phyloP scores from a whole-genome alignment of 352 stramenopile species.

The Aphanomyces cochlioides region DNA sequence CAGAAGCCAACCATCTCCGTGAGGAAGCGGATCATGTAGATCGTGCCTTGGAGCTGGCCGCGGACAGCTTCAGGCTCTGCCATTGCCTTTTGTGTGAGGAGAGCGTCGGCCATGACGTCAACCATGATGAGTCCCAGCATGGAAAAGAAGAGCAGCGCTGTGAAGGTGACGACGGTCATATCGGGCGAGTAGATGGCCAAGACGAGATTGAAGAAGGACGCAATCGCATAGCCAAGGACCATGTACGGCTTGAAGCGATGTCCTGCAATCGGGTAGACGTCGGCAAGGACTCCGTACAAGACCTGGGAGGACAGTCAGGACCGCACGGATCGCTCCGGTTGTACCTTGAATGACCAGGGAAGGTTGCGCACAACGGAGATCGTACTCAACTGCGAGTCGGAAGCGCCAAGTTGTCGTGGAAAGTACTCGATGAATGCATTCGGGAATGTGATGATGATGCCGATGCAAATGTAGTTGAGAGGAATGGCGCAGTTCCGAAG shows the following conservation, averaged over 20 bases:
- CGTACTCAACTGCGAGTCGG: constrained; percentile 68
- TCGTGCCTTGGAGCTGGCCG: constrained; percentile 53
- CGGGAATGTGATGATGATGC: constrained; percentile 61
- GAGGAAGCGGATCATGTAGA: constrained; percentile 73
- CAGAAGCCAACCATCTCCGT: constrained; percentile 80
- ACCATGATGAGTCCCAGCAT: constrained; percentile 77
- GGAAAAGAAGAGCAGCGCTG: constrained; percentile 57
- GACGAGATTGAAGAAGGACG: constrained; percentile 55
- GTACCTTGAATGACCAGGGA: constrained; percentile 70
- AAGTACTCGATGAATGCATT: constrained; percentile 76
- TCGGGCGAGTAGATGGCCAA: constrained; percentile 40
- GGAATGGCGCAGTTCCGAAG: constrained; percentile 57
- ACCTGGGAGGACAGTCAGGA: constrained; percentile 33
- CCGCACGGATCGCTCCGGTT: not conserved
- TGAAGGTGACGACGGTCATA: constrained; percentile 58
- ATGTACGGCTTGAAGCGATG: constrained; percentile 77
- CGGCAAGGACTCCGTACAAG: constrained; percentile 63
- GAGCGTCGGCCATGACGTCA: constrained; percentile 76
- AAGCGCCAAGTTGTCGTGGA: constrained; percentile 51
- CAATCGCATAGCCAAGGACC: constrained; percentile 53
- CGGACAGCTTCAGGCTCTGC: constrained; percentile 38
- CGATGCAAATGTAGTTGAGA: constrained; percentile 74
- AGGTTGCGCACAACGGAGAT: constrained; percentile 60
- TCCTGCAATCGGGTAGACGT: constrained; percentile 51
- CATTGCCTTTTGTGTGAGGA: constrained; percentile 63